Evolutionary conservation across 2,329 filamentous ascomycete genomes (phyloP).

Genomic region (Penicillium sclerotigenum): DNA sequence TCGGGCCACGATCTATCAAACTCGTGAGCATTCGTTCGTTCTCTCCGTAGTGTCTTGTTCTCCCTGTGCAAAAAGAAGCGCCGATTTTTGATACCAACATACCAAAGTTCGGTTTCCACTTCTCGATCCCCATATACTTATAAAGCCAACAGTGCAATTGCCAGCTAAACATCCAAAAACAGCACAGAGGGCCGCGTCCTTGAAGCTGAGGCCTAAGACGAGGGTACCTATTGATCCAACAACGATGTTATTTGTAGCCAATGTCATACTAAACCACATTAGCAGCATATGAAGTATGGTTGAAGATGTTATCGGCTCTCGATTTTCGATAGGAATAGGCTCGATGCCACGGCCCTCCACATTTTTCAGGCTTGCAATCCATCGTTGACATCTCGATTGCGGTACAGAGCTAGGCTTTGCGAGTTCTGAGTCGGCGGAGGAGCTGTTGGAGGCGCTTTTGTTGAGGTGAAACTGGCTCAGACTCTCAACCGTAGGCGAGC

Average conservation of each 20-base stretch:
- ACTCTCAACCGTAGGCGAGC: conserved; percentile 25
- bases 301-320: conserved; percentile 24
- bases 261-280: conserved; percentile 42
- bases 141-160: conserved; percentile 37
- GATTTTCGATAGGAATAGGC: conserved; percentile 28
- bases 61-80: background rate
- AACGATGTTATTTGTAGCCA: conserved; percentile 42
- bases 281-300: conserved; percentile 32
- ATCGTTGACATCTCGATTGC: conserved; percentile 22
- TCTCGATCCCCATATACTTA: conserved; percentile 41
- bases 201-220: conserved; percentile 39
- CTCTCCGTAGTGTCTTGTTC: background rate
- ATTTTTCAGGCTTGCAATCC: conserved; percentile 23
- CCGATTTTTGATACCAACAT: background rate
- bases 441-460: conserved; percentile 11
- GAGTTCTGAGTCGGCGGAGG: background rate
- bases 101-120: conserved; percentile 46
- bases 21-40: conserved; percentile 9
- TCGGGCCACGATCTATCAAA: conserved; percentile 37
- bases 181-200: conserved; percentile 40
- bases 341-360: conserved; percentile 29
- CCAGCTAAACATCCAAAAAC: conserved; percentile 39
- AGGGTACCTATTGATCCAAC: conserved; percentile 44
- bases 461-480: conserved; percentile 23
- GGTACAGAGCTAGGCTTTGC: conserved; percentile 9